Evolutionary conservation across 2,329 filamentous ascomycete genomes (phyloP).

Genomic region (Paraphaeosphaeria minitans): DNA sequence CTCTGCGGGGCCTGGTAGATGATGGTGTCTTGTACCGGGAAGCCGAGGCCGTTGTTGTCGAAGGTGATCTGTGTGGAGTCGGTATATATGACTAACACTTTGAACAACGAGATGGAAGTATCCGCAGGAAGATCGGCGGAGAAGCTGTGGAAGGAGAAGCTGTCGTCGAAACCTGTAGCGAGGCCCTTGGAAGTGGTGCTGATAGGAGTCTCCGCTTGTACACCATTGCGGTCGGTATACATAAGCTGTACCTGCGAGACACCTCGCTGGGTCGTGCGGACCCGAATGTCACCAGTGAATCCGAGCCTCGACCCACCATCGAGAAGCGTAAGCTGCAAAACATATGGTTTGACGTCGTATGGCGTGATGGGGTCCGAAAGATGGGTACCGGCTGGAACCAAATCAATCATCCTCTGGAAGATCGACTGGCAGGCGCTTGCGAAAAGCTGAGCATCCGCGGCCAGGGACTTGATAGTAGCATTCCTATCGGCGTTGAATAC

Average conservation of each 20-base stretch:
- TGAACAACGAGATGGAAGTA: slow-evolving; percentile 67
- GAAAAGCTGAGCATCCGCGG: slow-evolving; percentile 52
- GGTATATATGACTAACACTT: slow-evolving; percentile 57
- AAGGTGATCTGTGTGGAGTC: slow-evolving; percentile 53
- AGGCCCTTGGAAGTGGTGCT: slow-evolving; percentile 55
- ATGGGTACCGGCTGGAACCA: slow-evolving; percentile 58
- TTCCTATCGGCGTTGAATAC: slow-evolving; percentile 62
- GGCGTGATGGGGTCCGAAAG: slow-evolving; percentile 60
- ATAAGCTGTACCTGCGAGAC: slow-evolving; percentile 57
- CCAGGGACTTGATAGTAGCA: slow-evolving; percentile 58
- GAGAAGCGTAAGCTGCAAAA: slow-evolving; percentile 61
- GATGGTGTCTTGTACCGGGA: slow-evolving; percentile 60
- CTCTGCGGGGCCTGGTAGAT: slow-evolving; percentile 63
- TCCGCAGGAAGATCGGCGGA: slow-evolving; percentile 58
- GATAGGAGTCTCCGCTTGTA: slow-evolving; percentile 53
- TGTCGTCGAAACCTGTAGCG: slow-evolving; percentile 64
- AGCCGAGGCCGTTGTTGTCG: slow-evolving; percentile 64
- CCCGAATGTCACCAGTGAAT: slow-evolving; percentile 62
- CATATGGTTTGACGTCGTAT: slow-evolving; percentile 65
- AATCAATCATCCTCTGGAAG: slow-evolving; percentile 66
- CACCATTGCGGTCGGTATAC: slow-evolving; percentile 63
- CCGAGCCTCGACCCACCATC: slow-evolving; percentile 55
- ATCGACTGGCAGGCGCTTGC: slow-evolving; percentile 56
- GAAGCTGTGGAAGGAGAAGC: slow-evolving; percentile 53
- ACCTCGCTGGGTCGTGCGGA: slow-evolving; percentile 57